Base-by-base conservation (phyloP, 2,329 filamentous ascomycete genomes). In the Colletotrichum trifolii region DNA sequence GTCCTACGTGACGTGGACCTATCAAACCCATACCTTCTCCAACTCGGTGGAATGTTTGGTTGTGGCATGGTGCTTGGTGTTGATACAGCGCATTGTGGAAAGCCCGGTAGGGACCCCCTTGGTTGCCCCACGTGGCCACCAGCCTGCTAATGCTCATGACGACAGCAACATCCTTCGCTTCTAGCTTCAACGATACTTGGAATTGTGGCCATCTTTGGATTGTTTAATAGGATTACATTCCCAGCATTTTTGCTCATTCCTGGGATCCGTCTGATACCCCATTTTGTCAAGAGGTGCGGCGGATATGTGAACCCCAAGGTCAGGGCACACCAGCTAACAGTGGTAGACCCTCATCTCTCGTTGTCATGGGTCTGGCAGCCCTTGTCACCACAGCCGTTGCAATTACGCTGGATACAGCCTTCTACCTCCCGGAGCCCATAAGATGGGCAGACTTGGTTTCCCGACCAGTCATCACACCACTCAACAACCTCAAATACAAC, bases 1-100 rank as follows among this genome's bases (percentile, higher is more conserved):
- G 35, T 97, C 94, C 34, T 99, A 98, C 79, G 95, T 97, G 71
- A 99, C 96, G 52, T 99, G 96, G 95, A 97, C 95, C 48, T 97
- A 95, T 80, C 96, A 99, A 79, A 96, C 93, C 15, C 96, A 99
- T 79, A 98, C 96, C 11, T 98, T 99, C 77, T 98, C 95, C 68
- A 99, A 99, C 79, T 96, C 95, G 67, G 87, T 98, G 70, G 96
- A 99, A 81, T 98, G 96, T 3, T 82, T 99, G 71, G 86, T 95
- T 54, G 94, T 99, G 55, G 87, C 93, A 58, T 99, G 96, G 96
- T 94, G 92, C 73, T 80, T 99, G 77, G 94, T 98, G 52, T 81
- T 99, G 76, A 94, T 97, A 67, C 89, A 92, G 77, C 90, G 95
- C 75, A 96, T 98, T 70, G 83, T 91, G 49, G 89, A 91, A 69